Base-by-base conservation (phyloP, 495 filamentous ascomycete genomes). In the Hypoxylon lenormandii region DNA sequence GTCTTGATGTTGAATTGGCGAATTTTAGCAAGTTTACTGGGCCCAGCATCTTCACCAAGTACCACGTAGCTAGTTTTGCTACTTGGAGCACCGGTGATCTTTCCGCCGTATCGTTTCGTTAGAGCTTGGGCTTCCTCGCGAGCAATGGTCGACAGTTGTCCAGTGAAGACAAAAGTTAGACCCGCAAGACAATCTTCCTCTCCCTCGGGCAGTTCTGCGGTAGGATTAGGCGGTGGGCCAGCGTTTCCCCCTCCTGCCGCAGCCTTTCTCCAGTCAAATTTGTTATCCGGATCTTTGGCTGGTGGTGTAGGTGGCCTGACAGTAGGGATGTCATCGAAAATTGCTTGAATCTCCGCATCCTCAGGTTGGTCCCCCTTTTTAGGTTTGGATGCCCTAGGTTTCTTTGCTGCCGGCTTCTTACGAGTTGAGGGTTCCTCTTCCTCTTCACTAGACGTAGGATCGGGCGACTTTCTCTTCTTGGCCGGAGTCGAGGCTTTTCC, bases 161-260 rank as follows among this genome's bases (percentile, higher is more conserved):
- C 95, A 12, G 95, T 98, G 65, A 99, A 99, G n/a, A 99, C 95
- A 71, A 99, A 99, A 0, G 88, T 88, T 60, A 98, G 81, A n/a
- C 95, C 96, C 43, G 91, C 88, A 50, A 99, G 84, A 75, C 95
- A 99, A 69, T 97, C 94, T 13, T 95, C 91, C 52, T 87, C 89
- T 6, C 95, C 95, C 23, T 84, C 83, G 10, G 95, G 95, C 52
- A 95, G 79, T 57, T 82, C 86, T 12, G 84, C 80, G 19, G 85
- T 89, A 36, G 87, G 82, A 46, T 84, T 84, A 28, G 85, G 87
- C 38, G 90, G 86, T 4, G 89, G 84, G 49, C 76, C 85, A 60
- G 81, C 79, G 78, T 84, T 88, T 63, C 84, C 79, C 69, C 85
- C 78, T 73, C 79, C 79, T 77, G 90, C 78, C 6, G 43, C 75